Conservation (phyloP, 192 early-diverging fungal genomes). For the Podochytrium sp. region DNA sequence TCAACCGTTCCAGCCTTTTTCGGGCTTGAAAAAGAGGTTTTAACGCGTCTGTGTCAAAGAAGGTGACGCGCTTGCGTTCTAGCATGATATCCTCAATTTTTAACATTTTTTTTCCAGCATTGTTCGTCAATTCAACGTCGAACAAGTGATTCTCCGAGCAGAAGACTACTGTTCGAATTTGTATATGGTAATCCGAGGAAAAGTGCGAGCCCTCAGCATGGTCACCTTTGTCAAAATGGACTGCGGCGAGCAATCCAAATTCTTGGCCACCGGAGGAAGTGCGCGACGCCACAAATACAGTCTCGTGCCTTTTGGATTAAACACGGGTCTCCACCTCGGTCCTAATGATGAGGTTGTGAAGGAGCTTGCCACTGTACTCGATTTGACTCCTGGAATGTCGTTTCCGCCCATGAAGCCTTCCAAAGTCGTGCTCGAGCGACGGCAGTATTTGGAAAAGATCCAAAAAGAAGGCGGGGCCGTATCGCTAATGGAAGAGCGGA, state of each 20-base stretch:
- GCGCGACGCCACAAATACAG: conserved; percentile 27
- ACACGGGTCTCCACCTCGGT: background rate
- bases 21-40: conserved; percentile 13
- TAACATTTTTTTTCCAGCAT: too few relatives aligned
- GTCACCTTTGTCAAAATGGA: conserved; percentile 26
- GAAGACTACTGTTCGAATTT: conserved; percentile 30
- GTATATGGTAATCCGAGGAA: conserved; percentile 28
- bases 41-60: conserved; percentile 13
- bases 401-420: conserved; percentile 27
- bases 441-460: background rate
- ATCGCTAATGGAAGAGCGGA: too few relatives aligned
- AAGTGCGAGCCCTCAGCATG: conserved; percentile 26
- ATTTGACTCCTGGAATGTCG: conserved; percentile 14
- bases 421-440: conserved; percentile 18
- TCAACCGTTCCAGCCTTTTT: conserved; percentile 30
- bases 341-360: conserved; percentile 25
- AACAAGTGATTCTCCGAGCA: conserved; percentile 27
- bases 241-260: background rate
- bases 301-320: conserved; percentile 1
- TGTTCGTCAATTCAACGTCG: conserved; percentile 24
- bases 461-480: background rate
- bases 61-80: background rate
- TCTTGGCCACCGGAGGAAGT: background rate
- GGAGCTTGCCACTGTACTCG: conserved; percentile 30
- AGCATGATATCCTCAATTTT: background rate